Conservation (phyloP, 23 red algal genomes). For the Gracilaria gracilis region DNA sequence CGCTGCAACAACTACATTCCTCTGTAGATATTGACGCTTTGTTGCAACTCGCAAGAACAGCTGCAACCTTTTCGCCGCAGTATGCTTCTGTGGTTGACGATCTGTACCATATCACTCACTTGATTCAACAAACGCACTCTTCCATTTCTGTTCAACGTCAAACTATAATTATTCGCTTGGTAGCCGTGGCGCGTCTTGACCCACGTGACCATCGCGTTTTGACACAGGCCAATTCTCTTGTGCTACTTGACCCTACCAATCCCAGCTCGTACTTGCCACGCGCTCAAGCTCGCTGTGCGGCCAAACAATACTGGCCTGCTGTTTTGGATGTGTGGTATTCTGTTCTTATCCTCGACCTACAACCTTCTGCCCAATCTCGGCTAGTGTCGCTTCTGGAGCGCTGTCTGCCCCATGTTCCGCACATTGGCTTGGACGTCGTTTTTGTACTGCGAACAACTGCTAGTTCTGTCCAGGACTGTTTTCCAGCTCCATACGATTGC, state of each 20-base stretch:
- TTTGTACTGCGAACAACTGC: not conserved
- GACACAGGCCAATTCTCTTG: not conserved
- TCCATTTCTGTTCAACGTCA: slow-evolving; percentile 9
- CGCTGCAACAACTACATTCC: not conserved
- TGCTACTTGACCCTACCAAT: not conserved
- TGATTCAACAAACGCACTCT: not conserved
- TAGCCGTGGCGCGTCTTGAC: not conserved
- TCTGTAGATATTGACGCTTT: not conserved
- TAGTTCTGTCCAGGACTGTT: not conserved
- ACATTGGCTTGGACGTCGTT: slow-evolving; percentile 4
- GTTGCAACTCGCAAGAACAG: not conserved
- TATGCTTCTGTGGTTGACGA: slow-evolving; percentile 18
- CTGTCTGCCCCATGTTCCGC: not conserved
- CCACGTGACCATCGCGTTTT: not conserved
- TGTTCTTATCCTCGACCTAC: not conserved
- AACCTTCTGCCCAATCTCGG: not conserved
- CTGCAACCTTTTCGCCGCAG: slow-evolving; percentile 17
- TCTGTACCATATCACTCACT: not conserved
- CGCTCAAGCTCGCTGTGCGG: not conserved
- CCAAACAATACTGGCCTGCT: not conserved
- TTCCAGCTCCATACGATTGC: slow-evolving; percentile 7
- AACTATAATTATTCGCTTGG: not conserved
- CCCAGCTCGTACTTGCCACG: not conserved
- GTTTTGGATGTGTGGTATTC: not conserved
- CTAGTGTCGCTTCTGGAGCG: not conserved